A percentile compares a stretch with the other conserved stretches of the same genome.
These are phyloP conservation scores for Fusarium musae DNA, from an alignment of 2,329 filamentous ascomycete genomes.

Conservation along the genomic window DNA sequence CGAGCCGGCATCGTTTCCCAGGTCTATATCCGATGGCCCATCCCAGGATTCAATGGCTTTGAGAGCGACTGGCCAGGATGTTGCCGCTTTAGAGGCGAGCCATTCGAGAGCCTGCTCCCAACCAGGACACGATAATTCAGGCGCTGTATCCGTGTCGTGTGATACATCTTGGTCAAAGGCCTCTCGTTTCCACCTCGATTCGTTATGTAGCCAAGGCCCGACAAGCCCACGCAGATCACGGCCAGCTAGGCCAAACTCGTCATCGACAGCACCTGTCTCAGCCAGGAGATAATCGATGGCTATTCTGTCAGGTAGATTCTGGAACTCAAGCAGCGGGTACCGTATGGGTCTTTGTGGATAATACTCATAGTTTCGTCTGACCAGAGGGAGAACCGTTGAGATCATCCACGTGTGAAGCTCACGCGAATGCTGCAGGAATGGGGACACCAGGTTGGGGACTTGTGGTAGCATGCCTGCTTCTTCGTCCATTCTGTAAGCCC, in stretches of 20 bases:
- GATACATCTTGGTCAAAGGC: constrained; percentile 6
- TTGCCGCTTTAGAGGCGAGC: constrained; percentile 69
- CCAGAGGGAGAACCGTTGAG: constrained; percentile 73
- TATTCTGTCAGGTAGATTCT: constrained; percentile 66
- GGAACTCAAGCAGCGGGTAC: constrained; percentile 71
- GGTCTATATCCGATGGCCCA: constrained; percentile 75
- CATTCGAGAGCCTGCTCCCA: constrained; percentile 78
- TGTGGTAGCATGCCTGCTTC: constrained; percentile 78
- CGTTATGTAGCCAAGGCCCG: constrained; percentile 78
- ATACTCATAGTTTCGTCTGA: constrained; percentile 77
- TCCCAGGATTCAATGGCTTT: constrained; percentile 77
- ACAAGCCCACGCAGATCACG: constrained; percentile 76
- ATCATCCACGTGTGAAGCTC: constrained; percentile 75
- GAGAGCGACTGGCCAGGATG: constrained; percentile 71
- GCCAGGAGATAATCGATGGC: constrained; percentile 72
- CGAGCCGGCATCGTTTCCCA: constrained; percentile 67
- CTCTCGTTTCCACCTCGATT: constrained; percentile 62
- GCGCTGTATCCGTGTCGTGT: constrained; percentile 44
- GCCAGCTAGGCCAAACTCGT: constrained; percentile 58
- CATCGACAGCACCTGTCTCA: constrained; percentile 59
- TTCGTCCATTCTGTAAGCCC: constrained; percentile 75
- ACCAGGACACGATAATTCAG: constrained; percentile 60
- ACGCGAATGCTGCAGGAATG: constrained; percentile 72
- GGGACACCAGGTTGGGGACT: constrained; percentile 72
- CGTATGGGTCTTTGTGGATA: constrained; percentile 63